Evolutionary conservation across 345 rosid species (phyloP), one percentile per base, ranked within the genome.

Genomic region (Cochlearia excelsa): DNA sequence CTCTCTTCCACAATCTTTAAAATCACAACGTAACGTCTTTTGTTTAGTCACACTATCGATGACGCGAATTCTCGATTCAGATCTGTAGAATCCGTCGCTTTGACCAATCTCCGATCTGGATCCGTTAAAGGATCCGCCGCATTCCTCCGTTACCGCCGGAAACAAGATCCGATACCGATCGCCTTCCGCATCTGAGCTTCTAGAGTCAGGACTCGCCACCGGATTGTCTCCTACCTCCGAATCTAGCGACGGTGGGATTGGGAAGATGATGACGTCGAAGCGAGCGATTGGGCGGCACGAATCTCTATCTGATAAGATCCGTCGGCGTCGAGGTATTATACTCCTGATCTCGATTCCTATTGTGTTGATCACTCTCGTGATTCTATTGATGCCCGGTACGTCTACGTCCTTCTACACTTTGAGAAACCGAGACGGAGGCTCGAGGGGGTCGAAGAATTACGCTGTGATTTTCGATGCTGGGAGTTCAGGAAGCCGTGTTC

Each of bases 401-500:
- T 69, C 81, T 5, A 60, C 82, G 5, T 45, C 81, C 9, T 69
- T 74, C 34, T 37, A 78, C 46, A 74, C 72, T 58, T 79, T 78
- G 78, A 69, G 70, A 45, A 70, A 57, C 68, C 74, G 94, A n/a
- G 83, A 77, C 74, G 59, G 80, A 46, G 75, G 82, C 44, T 63
- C 67, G 8, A 75, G 69, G 53, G 64, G 59, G 45, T 61, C 77
- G 0, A 82, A 59, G 81, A 83, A 65, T 35, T 93, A 73, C 33
- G 95, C 97, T 0, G 95, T 93, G 29, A 70, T 93, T 43, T 93
- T 93, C 42, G 95, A 93, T 29, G 99, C 99, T 3, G 97, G 99
- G 0, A 93, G 97, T 66, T 89, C 99, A 9, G 97, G 97, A 26
- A 93, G 99, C 65, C 79, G 99, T 30, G 99, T 93, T 7, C 99